These are phyloP conservation scores for Baudoinia panamericana DNA, from an alignment of 495 filamentous ascomycete species.

Conservation along the genomic window DNA sequence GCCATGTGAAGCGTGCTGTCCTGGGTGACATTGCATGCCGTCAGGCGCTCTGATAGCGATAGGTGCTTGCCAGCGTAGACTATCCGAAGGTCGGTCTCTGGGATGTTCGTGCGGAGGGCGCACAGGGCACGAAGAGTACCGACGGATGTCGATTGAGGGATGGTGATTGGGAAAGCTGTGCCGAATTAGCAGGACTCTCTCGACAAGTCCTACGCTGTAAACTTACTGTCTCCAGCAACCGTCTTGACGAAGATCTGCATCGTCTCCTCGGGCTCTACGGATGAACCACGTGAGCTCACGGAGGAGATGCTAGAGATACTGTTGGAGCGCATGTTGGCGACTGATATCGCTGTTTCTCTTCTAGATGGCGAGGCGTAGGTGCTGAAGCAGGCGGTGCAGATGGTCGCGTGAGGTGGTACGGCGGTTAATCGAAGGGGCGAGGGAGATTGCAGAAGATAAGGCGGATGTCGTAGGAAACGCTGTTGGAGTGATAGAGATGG, in stretches of 20 bases:
- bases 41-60: conserved; percentile 21
- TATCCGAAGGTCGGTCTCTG: conserved; percentile 29
- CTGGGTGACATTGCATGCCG: conserved; percentile 29
- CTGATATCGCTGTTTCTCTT: not conserved
- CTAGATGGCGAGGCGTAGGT: not conserved
- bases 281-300: conserved; percentile 19
- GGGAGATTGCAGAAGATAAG: no score
- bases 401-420: conserved; percentile 6
- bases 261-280: conserved; percentile 25
- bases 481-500: no score
- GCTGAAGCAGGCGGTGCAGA: not conserved
- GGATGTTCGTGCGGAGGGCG: conserved; percentile 34
- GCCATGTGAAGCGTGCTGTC: conserved; percentile 33
- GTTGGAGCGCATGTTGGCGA: conserved; percentile 20
- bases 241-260: conserved; percentile 43
- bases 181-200: conserved; percentile 5
- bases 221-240: conserved; percentile 36
- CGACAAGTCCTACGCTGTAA: not conserved
- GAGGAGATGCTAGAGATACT: conserved; percentile 28
- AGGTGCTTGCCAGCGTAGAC: conserved; percentile 39
- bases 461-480: no score
- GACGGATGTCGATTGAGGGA: conserved; percentile 32
- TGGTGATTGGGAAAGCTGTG: conserved; percentile 35
- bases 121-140: conserved; percentile 34
- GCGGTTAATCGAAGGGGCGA: no score